These are phyloP conservation scores for Leptoxyphium fumago DNA, from an alignment of 2,329 filamentous ascomycete species.

Conservation along the genomic window DNA sequence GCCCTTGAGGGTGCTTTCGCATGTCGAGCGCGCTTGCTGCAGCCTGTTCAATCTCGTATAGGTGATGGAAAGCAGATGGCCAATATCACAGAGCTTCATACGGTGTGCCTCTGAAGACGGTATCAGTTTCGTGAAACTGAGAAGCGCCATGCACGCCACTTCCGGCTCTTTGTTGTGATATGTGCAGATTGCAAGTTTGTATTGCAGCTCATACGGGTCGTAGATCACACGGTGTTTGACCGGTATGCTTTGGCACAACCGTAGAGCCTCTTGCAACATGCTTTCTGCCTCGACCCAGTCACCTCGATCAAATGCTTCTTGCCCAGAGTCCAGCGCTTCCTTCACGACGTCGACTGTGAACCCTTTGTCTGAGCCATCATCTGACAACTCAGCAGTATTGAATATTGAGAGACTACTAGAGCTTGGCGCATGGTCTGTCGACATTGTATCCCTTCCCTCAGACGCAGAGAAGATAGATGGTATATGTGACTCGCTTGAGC, in stretches of 20 bases:
- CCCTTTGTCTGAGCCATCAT: conserved; percentile 11
- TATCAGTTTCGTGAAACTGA: conserved; percentile 1
- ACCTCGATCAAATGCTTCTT: conserved; percentile 11
- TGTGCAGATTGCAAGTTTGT: conserved; percentile 15
- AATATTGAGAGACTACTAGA: not conserved
- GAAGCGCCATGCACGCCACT: conserved; percentile 12
- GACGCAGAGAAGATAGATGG: not conserved
- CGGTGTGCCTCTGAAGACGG: not conserved
- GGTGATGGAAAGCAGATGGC: conserved; percentile 5
- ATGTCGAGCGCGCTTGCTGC: conserved; percentile 5
- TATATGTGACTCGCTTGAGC: not conserved
- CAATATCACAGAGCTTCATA: conserved; percentile 5
- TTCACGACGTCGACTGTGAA: conserved; percentile 14
- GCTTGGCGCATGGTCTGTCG: not conserved
- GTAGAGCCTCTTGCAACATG: conserved; percentile 16
- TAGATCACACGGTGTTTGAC: conserved; percentile 10
- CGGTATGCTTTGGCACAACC: conserved; percentile 12
- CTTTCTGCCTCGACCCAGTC: conserved; percentile 14
- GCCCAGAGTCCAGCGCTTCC: conserved; percentile 13
- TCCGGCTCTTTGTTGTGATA: conserved; percentile 11
- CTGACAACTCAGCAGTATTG: not conserved
- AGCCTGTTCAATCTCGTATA: conserved; percentile 4
- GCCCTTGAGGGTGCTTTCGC: conserved; percentile 5
- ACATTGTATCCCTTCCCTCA: not conserved
- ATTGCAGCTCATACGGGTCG: conserved; percentile 15